Base-by-base conservation (phyloP, 208 protist genomes). In the Blastocrithidia nonstop region DNA sequence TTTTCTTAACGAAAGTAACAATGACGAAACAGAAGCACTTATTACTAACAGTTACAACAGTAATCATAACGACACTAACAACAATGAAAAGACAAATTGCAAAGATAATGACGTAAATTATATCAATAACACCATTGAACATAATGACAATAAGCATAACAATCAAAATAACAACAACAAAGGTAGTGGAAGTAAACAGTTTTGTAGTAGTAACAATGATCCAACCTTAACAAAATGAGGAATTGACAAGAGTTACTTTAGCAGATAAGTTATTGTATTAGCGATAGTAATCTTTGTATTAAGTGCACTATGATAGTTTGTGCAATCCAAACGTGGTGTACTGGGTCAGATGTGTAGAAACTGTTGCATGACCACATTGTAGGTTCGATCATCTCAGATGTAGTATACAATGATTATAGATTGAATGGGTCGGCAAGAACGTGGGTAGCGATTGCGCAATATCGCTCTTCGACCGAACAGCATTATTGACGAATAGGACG, bases 331-430 rank as follows among this genome's bases (percentile, higher is more conserved):
- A 43, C 61, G 71, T 45, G 61, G 59, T 3, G 54, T 58, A 4
- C 1, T 85, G 11, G 46, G 38, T 46, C 50, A 61, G 37, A 73
- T 67, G 44, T 1, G 79, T 7, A 62, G 58, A 35, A 62, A 83
- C 47, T 37, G 53, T n/a, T 60, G 74, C 27, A 65, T 66, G 22
- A 55, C 75, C 22, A 88, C 84, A 6, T 65, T 93, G 41, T 76
- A 93, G 46, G 76, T 93, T 13, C 84, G 84, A 47, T 88, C 84
- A 6, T 88, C 78, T 3, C 69, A 78, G 46, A 63, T 77, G 33
- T 76, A 93, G 66, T 93, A 74, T 45, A 71, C 66, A 4, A 88
- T 87, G 84, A 85, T 93, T 25, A 50, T 93, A 59, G 76, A 93
- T 29, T 93, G 84, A 79, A 85, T 93, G 78, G 67, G 69, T 15